Evolutionary conservation across 192 early-diverging fungal genomes (phyloP).

Genomic region (Coemansia sp.): DNA sequence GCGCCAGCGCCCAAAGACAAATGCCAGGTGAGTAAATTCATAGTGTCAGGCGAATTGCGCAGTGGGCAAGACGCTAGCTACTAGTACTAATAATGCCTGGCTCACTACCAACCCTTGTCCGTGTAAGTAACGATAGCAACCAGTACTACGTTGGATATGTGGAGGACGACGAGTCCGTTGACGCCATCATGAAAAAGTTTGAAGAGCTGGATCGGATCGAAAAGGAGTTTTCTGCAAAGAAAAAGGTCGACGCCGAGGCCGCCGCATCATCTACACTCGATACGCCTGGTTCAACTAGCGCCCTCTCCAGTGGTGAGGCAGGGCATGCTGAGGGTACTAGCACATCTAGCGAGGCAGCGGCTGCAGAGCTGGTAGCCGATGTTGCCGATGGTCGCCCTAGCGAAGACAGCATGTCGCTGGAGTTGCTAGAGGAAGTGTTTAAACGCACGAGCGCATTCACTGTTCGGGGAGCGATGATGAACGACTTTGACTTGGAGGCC

Average conservation of each 20-base stretch:
- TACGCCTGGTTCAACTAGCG: slow-evolving; percentile 15
- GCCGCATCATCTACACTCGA: slow-evolving; percentile 13
- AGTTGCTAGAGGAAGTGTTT: slow-evolving; percentile 91
- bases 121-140: slow-evolving; percentile 31
- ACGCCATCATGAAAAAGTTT: slow-evolving; percentile 98
- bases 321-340: not conserved
- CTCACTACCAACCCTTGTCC: not conserved
- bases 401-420: slow-evolving; percentile 64
- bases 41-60: not conserved
- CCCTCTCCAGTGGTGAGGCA: not conserved
- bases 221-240: slow-evolving; percentile 69
- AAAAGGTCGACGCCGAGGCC: slow-evolving; percentile 22
- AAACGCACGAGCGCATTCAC: slow-evolving; percentile 88
- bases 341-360: not conserved
- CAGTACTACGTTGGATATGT: slow-evolving; percentile 94
- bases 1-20: slow-evolving; percentile 51
- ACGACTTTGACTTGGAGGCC: slow-evolving; percentile 50
- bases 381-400: not conserved
- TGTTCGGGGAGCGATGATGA: slow-evolving; percentile 57
- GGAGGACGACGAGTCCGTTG: slow-evolving; percentile 95
- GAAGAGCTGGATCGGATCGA: slow-evolving; percentile 92
- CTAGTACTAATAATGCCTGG: not conserved
- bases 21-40: slow-evolving; percentile 43
- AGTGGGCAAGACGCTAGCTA: not conserved
- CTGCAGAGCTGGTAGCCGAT: slow-evolving; percentile 15